Evolutionary conservation across 331 rosid genomes (phyloP), one percentile per base, ranked within the genome.

Genomic region (Dryas integrifolia): DNA sequence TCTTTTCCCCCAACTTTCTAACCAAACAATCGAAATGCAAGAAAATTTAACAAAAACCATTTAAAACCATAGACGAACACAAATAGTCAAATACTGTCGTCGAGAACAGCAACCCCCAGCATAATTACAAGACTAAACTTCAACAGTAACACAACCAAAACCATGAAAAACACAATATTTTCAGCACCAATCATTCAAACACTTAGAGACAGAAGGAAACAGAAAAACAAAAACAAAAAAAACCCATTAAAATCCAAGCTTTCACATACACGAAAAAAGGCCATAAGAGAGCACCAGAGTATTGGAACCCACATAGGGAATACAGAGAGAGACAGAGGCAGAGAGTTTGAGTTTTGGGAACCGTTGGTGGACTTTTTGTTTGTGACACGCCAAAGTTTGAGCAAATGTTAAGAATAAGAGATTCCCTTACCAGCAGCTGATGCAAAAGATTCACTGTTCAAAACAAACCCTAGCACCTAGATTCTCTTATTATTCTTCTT

Each of bases 381-480:
- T 7, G 12, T 7, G 9, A 9, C 46, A 45, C 41, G 58, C 47
- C 62, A 68, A 52, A 53, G 39, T 68, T 3, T 24, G 53, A 77
- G 67, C 35, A 49, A 80, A 65, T 16, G 15, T 72, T 44, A 26
- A 3, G 57, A 66, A 15, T 39, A 3, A 62, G 26, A 72, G 77
- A 77, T 76, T 76, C 72, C 63, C 44, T 57, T 70, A 76, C 79
- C 7, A 70, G 61, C 55, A 21, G 67, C 60, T 21, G 77, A 66
- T 11, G 73, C 58, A 38, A 72, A 60, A 81, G 83, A 82, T 70
- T 84, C 88, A 84, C 86, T 78, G 80, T 78, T 76, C 24, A 74
- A 56, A 56, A 77, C 78, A 84, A 89, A 87, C 92, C 92, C 96
- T 87, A 30, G 35, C 35, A 2, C 35, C 35, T 30, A 89, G 87